phyloP scores from a whole-genome alignment of 2,329 filamentous ascomycete genomes.

The Trichoderma sp. region DNA sequence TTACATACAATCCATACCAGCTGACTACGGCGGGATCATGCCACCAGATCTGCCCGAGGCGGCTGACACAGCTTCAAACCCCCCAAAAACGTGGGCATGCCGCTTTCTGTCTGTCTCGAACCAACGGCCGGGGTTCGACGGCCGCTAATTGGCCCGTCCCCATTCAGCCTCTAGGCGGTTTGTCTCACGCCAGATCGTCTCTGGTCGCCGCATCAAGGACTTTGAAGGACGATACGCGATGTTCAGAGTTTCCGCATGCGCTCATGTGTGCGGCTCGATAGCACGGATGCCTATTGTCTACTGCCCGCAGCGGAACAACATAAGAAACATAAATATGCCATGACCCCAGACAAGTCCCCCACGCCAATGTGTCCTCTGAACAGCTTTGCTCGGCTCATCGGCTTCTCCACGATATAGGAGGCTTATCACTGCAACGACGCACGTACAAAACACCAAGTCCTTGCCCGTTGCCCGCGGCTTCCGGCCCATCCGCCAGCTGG shows the following conservation, averaged over 20 bases:
- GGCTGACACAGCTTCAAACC: neutral
- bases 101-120: neutral
- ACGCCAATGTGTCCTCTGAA: neutral
- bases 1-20: neutral
- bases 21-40: neutral
- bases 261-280: neutral
- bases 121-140: neutral
- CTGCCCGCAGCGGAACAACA: neutral
- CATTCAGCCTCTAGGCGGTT: neutral
- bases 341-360: neutral
- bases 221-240: neutral
- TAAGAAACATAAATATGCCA: neutral
- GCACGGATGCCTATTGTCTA: neutral
- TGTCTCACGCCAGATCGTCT: neutral
- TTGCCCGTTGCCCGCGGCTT: conserved; percentile 7
- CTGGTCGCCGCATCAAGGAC: neutral
- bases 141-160: conserved; percentile 7
- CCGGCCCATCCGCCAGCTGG: conserved; percentile 11
- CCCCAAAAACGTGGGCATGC: neutral
- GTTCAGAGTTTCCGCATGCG: neutral
- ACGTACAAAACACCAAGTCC: neutral
- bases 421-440: neutral
- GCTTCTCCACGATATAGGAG: neutral
- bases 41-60: neutral
- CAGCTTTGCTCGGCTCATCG: neutral